Evolutionary conservation across 1,284 basidiomycete genomes (phyloP), one percentile per base, ranked within the genome.

Genomic region (Tilletiaria anomala): DNA sequence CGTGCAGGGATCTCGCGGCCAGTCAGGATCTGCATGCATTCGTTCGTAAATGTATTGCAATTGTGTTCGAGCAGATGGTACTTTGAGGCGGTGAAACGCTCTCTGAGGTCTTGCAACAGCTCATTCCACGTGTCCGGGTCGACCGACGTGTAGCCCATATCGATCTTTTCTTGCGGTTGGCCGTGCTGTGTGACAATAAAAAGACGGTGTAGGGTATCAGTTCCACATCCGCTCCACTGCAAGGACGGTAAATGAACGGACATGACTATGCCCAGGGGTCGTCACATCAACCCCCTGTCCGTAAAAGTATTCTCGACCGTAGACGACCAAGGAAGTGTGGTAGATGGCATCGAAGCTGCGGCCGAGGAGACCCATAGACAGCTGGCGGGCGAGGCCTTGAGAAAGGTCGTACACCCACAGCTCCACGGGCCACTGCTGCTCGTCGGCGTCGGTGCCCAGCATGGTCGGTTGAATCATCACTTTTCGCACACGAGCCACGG

Each of bases 321-420:
- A 88, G 1, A 80, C 81, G 34, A 93, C 85, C 21, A 93, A 76
- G 17, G 81, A 84, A 0, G 87, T 89, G 69, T 93, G 84, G 65
- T 65, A 67, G 45, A 53, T 46, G 6, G 39, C 47, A 18, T 53
- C 46, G 31, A 64, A 50, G 12, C 54, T 50, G 40, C 76, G 77
- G 2, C 87, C 87, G 0, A 80, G 83, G 38, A 91, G 72, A 58
- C 82, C 78, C 32, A 74, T 68, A 6, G 83, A 86, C 40, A 89
- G 70, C 46, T 77, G 75, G 45, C 74, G 73, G 3, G 84, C 86
- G 56, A 89, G 73, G 34, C 86, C 86, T 19, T 80, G 78, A 61
- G 78, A 86, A 43, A 89, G 78, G 64, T 93, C 87, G 68, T 93
- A 93, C 0, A 91, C 78, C 59, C 87, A 88, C 29, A 93, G 75